A percentile compares a stretch with the other conserved stretches of the same genome.
Conservation (phyloP, 495 filamentous ascomycete species). For the Jackrogersella multiformis region DNA sequence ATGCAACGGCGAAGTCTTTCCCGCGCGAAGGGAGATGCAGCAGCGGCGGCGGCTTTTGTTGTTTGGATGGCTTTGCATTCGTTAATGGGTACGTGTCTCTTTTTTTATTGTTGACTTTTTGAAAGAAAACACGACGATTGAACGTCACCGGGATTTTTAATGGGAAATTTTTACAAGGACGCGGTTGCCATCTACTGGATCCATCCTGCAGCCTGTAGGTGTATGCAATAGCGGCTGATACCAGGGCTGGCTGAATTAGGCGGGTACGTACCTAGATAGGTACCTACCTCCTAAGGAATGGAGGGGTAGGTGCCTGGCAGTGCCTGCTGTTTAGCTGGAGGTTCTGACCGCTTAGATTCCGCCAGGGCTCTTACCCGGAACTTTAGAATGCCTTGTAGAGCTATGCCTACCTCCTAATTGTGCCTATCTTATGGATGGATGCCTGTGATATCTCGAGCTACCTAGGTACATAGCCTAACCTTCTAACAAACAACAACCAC, state of each 20-base stretch:
- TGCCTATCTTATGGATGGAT: not conserved
- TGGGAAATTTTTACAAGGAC: slow-evolving; percentile 14
- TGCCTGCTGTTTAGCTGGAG: too few species aligned
- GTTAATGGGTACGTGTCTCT: not conserved
- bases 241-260: slow-evolving; percentile 27
- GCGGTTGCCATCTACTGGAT: not conserved
- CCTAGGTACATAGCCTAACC: not conserved
- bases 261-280: not conserved
- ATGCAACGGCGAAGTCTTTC: not conserved
- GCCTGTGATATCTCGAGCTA: slow-evolving; percentile 11
- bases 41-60: not conserved
- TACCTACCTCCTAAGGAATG: slow-evolving; percentile 15
- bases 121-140: slow-evolving; percentile 35
- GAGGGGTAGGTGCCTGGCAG: slow-evolving; percentile 28
- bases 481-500: slow-evolving; percentile 7
- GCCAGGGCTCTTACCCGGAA: too few species aligned
- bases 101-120: slow-evolving; percentile 31
- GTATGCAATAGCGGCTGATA: slow-evolving; percentile 4
- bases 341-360: too few species aligned
- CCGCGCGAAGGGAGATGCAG: slow-evolving; percentile 4
- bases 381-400: too few species aligned
- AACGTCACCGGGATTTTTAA: slow-evolving; percentile 8
- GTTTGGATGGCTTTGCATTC: not conserved
- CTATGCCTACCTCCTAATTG: slow-evolving; percentile 15
- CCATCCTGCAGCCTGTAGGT: not conserved